Conservation (phyloP, 2,329 filamentous ascomycete species). For the Monosporascus sp. region DNA sequence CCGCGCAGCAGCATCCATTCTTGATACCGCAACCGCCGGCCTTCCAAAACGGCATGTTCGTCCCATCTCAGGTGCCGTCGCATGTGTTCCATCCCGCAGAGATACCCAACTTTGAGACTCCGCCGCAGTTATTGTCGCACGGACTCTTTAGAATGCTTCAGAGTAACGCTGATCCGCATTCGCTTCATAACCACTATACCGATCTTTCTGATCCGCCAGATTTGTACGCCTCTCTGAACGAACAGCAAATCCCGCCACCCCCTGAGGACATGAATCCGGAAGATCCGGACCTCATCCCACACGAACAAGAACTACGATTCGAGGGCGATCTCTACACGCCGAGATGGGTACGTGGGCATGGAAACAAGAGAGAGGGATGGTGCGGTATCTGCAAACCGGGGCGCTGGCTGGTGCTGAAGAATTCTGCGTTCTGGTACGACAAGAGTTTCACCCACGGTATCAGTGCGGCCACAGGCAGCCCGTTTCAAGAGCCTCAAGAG, state of each 20-base stretch:
- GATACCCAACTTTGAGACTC: conserved; percentile 51
- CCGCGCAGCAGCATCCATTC: conserved; percentile 51
- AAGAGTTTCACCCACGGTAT: conserved; percentile 87
- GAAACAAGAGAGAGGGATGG: conserved; percentile 85
- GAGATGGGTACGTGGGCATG: conserved; percentile 76
- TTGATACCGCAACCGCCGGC: conserved; percentile 47
- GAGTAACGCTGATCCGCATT: conserved; percentile 66
- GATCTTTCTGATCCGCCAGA: conserved; percentile 72
- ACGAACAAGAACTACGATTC: conserved; percentile 75
- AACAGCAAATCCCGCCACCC: conserved; percentile 68
- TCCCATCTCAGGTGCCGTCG: conserved; percentile 47
- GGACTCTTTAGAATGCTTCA: conserved; percentile 69
- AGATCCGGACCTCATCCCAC: conserved; percentile 69
- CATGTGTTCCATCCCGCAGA: conserved; percentile 45
- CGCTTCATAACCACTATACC: conserved; percentile 63
- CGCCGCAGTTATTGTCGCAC: conserved; percentile 62
- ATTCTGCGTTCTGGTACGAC: conserved; percentile 90
- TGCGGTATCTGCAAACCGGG: conserved; percentile 84
- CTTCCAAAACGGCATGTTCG: conserved; percentile 55
- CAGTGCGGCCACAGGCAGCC: conserved; percentile 71
- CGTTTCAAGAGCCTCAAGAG: conserved; percentile 72
- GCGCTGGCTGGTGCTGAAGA: conserved; percentile 82
- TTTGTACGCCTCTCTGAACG: conserved; percentile 67
- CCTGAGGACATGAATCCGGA: conserved; percentile 77
- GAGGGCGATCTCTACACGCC: conserved; percentile 80